These are phyloP conservation scores for Solanum lignicaule DNA, from an alignment of 257 asterid genomes.

Conservation along the genomic window DNA sequence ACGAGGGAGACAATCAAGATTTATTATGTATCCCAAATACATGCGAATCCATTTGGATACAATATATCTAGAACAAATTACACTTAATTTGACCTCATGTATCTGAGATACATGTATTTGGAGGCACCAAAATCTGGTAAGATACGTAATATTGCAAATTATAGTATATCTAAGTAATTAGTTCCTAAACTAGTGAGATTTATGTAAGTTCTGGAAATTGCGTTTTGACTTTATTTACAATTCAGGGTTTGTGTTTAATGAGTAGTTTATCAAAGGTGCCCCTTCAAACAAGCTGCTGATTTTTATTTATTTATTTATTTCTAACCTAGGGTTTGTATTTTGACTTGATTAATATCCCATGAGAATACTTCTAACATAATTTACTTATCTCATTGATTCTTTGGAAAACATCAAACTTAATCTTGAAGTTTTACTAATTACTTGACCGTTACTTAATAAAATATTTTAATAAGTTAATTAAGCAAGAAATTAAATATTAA, in stretches of 20 bases:
- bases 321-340: not conserved
- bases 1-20: too few relatives aligned
- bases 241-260: not conserved
- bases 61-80: too few relatives aligned
- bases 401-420: not conserved
- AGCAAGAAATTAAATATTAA: not conserved
- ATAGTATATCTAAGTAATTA: too few relatives aligned
- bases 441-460: not conserved
- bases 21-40: too few relatives aligned
- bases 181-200: not conserved
- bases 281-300: not conserved
- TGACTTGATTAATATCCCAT: not conserved
- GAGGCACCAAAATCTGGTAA: not conserved
- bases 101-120: too few relatives aligned
- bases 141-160: not conserved
- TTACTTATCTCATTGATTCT: not conserved
- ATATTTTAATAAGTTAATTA: not conserved
- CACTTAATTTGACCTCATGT: not conserved
- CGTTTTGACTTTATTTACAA: not conserved
- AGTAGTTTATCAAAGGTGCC: not conserved
- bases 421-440: not conserved
- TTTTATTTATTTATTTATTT: not conserved
- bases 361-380: not conserved
- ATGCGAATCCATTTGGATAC: too few relatives aligned
- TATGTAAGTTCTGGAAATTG: too few relatives aligned